phyloP scores from a whole-genome alignment of 1,284 basidiomycete species.

The Moniliella sp. region DNA sequence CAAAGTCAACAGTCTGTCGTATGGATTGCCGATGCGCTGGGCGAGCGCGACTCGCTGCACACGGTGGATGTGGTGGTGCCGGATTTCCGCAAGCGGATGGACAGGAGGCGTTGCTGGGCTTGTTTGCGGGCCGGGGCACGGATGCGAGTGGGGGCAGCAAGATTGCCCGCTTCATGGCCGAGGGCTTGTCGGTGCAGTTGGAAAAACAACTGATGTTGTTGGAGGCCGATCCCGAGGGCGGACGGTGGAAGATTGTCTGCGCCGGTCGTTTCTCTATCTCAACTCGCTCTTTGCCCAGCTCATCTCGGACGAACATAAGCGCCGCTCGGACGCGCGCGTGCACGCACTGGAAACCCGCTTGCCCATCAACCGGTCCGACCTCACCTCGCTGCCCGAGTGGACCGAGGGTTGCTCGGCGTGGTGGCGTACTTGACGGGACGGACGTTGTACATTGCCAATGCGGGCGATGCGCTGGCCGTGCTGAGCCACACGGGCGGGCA shows the following conservation, averaged over 20 bases:
- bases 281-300: constrained; percentile 25
- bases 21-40: constrained; percentile 93
- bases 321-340: constrained; percentile 6
- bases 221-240: too few relatives aligned
- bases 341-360: too few relatives aligned
- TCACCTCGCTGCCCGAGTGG: constrained; percentile 17
- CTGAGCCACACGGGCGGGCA: constrained; percentile 56
- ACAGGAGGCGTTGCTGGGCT: constrained; percentile 82
- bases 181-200: constrained; percentile 13
- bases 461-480: constrained; percentile 70
- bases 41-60: constrained; percentile 42
- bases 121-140: constrained; percentile 53
- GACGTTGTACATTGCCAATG: constrained; percentile 76
- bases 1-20: constrained; percentile 76
- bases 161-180: constrained; percentile 37
- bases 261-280: constrained; percentile 25
- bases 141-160: constrained; percentile 37
- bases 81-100: constrained; percentile 54
- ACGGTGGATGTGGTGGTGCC: constrained; percentile 86
- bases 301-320: constrained; percentile 17
- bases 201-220: constrained; percentile 14
- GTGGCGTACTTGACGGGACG: constrained; percentile 64
- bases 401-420: constrained; percentile 46
- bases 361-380: too few relatives aligned
- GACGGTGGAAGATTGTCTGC: constrained; percentile 9